A percentile compares a stretch with the other conserved stretches of the same genome.
Conservation (phyloP, 1,284 basidiomycete genomes). For the Sporisorium graminicola region DNA sequence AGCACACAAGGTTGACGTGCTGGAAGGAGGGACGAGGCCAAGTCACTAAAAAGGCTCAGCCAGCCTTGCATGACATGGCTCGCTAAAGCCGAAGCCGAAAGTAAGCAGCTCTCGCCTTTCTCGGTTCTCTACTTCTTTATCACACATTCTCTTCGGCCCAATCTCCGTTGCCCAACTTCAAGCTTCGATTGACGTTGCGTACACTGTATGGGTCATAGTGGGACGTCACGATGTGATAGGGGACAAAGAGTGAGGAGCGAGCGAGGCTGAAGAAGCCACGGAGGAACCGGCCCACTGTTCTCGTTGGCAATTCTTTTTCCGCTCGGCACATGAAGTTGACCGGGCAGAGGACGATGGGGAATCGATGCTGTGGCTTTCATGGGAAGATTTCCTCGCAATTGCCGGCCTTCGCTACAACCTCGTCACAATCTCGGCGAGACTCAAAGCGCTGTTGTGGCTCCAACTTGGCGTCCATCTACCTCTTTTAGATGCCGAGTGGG, state of each 20-base stretch:
- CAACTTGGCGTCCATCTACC: neutral
- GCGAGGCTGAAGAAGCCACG: neutral
- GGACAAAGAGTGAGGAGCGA: neutral
- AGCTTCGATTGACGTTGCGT: neutral
- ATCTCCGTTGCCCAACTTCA: neutral
- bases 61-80: constrained; percentile 14
- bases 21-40: neutral
- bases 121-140: neutral
- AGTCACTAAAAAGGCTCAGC: neutral
- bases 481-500: neutral
- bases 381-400: neutral
- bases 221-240: neutral
- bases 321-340: constrained; percentile 2
- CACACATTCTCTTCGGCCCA: constrained; percentile 3
- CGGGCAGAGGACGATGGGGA: no score
- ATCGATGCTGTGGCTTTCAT: neutral
- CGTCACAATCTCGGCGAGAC: constrained; percentile 30
- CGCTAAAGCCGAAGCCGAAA: constrained; percentile 37
- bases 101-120: neutral
- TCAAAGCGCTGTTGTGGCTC: neutral
- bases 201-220: neutral
- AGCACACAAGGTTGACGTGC: constrained; percentile 3
- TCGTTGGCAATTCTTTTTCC: neutral
- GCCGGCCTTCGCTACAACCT: constrained; percentile 28
- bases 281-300: neutral